Evolutionary conservation across 2,329 filamentous ascomycete genomes (phyloP), one percentile per base, ranked within the genome.

Genomic region (Sporothrix luriei): DNA sequence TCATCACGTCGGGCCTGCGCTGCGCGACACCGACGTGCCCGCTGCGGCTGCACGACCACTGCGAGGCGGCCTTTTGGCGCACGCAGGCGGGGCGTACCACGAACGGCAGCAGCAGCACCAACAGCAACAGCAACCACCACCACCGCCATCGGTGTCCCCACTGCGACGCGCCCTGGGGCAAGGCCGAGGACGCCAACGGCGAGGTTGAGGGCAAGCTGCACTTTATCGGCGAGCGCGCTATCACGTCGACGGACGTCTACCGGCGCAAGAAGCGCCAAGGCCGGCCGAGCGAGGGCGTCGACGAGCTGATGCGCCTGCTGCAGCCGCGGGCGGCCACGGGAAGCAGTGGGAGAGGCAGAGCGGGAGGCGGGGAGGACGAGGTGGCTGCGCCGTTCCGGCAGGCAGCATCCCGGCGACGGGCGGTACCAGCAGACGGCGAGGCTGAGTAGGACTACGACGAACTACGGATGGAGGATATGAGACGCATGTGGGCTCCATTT

Each of bases 1-100:
- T 98, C 72, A 87, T 98, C 52, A 99, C 94, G 0, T 82, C 91
- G 73, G 93, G 94, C 0, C 86, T 93, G 83, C 86, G 94, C 68
- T 97, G 94, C 79, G 78, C 84, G 2, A 85, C 91, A 71, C 80
- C 85, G 49, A 84, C 88, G 24, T 97, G 94, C 77, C 82, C 80
- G 40, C 84, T 88, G 13, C 84, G 94, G 13, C 78, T 97, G 19
- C 94, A 97, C 78, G 87, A 93, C 73, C 87, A 89, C 66, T 97
- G 93, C 78, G 84, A 88, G 69, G 85, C 87, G 14, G 88, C 87
- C 38, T 93, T 90, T 78, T 97, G 93, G 83, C 84, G 90, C 24
- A 86, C 88, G 7, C 73, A 72, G 71, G 61, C 65, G 1, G 43
- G 40, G 1, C 90, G 88, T 86, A 76, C 75, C 0, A 83, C 55